Conservation (phyloP, 208 protist genomes). For the Trypanosoma conorhini region DNA sequence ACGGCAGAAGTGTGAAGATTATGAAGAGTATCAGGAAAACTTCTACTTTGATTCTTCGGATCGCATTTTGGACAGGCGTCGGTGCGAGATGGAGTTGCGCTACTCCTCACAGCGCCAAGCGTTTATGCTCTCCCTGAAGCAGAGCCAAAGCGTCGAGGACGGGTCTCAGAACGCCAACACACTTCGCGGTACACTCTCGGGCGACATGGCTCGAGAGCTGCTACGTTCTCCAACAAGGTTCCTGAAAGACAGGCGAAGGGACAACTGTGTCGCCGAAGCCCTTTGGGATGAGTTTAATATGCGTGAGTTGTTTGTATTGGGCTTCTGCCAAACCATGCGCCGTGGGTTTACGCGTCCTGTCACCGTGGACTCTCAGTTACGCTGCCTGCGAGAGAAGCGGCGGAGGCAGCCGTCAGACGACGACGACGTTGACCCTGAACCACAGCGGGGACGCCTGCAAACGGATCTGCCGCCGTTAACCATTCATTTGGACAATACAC, state of each 20-base stretch:
- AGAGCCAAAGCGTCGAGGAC: conserved; percentile 41
- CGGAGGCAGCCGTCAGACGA: conserved; percentile 13
- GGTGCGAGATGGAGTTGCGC: conserved; percentile 63
- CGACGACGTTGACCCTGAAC: conserved; percentile 14
- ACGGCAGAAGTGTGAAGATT: conserved; percentile 10
- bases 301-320: conserved; percentile 38
- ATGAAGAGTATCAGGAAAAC: conserved; percentile 59
- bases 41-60: conserved; percentile 64
- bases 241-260: conserved; percentile 36
- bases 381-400: background rate
- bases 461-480: conserved; percentile 17
- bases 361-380: background rate
- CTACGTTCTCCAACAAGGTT: conserved; percentile 55
- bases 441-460: conserved; percentile 14
- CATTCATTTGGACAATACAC: conserved; percentile 59
- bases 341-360: conserved; percentile 4
- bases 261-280: conserved; percentile 47
- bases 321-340: conserved; percentile 56
- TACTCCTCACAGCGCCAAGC: conserved; percentile 27
- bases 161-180: conserved; percentile 45
- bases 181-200: conserved; percentile 40
- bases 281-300: conserved; percentile 64
- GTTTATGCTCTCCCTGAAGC: conserved; percentile 63
- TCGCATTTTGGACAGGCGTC: conserved; percentile 32
- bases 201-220: conserved; percentile 47